These are phyloP conservation scores for Botrytis aclada DNA, from an alignment of 2,329 filamentous ascomycete species.

Conservation along the genomic window DNA sequence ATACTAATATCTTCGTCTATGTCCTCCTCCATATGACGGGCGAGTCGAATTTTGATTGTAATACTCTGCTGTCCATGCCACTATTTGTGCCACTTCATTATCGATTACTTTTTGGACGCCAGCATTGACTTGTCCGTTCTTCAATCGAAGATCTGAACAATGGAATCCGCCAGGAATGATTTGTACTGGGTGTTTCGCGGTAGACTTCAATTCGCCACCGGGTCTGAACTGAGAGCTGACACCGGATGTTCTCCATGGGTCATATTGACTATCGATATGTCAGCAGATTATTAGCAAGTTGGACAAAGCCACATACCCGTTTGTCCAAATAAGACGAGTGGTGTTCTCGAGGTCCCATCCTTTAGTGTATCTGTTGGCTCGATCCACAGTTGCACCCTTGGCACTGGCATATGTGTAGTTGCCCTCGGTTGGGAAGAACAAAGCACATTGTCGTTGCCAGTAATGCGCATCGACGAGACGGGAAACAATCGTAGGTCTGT, in stretches of 20 bases:
- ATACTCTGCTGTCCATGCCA: constrained; percentile 53
- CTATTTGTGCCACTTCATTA: constrained; percentile 48
- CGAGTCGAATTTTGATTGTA: constrained; percentile 4
- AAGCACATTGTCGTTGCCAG: constrained; percentile 52
- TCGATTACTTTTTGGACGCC: constrained; percentile 50
- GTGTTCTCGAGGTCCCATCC: constrained; percentile 54
- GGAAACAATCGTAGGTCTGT: constrained; percentile 48
- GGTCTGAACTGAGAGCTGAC: constrained; percentile 53
- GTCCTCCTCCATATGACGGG: background rate
- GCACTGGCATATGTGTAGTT: constrained; percentile 49
- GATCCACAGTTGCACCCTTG: constrained; percentile 45
- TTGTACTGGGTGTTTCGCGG: constrained; percentile 47
- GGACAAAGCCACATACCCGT: constrained; percentile 42
- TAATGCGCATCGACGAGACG: constrained; percentile 50
- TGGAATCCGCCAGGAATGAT: constrained; percentile 54
- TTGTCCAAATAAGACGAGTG: constrained; percentile 55
- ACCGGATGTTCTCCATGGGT: constrained; percentile 57
- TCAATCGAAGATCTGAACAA: constrained; percentile 51
- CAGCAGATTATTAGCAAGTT: constrained; percentile 4
- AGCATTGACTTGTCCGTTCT: constrained; percentile 47
- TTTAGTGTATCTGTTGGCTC: constrained; percentile 52
- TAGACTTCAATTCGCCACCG: constrained; percentile 51
- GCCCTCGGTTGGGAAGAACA: constrained; percentile 53
- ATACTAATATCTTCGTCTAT: constrained; percentile 11
- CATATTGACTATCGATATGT: constrained; percentile 44